Evolutionary conservation across 306 rosid species (phyloP).

Genomic region (Delonix regia): DNA sequence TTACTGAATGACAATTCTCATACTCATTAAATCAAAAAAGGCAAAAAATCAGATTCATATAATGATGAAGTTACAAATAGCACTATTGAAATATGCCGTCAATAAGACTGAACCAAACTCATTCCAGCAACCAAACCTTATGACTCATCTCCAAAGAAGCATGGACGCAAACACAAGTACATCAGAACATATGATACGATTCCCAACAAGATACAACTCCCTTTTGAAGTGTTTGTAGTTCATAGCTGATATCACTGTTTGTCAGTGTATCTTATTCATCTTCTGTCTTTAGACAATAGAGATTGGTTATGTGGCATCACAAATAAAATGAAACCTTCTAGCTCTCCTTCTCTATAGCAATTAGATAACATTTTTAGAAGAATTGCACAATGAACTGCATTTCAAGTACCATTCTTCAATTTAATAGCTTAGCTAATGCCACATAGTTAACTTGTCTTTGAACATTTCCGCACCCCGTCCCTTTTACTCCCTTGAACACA

Average conservation of each 20-base stretch:
- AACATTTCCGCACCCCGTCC: background rate
- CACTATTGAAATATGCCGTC: background rate
- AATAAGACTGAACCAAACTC: background rate
- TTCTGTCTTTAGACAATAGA: slow-evolving; percentile 8
- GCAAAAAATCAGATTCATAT: background rate
- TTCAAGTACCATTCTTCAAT: slow-evolving; percentile 5
- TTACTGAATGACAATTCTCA: slow-evolving; percentile 10
- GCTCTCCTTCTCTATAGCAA: slow-evolving; percentile 27
- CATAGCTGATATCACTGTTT: background rate
- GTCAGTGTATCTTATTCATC: background rate
- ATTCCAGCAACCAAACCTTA: background rate
- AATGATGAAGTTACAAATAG: background rate
- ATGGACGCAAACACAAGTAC: background rate
- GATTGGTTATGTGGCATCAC: slow-evolving; percentile 11
- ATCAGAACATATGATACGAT: background rate
- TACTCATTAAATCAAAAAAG: background rate
- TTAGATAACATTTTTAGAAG: background rate
- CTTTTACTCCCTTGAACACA: background rate
- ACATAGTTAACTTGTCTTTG: background rate
- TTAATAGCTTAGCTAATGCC: slow-evolving; percentile 16
- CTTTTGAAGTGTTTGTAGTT: background rate
- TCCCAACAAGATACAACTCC: background rate
- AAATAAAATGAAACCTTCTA: background rate
- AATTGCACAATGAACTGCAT: slow-evolving; percentile 12
- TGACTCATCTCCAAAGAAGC: background rate